Evolutionary conservation across 768 basidiomycete species (phyloP).

Genomic region (Collybia sordida): DNA sequence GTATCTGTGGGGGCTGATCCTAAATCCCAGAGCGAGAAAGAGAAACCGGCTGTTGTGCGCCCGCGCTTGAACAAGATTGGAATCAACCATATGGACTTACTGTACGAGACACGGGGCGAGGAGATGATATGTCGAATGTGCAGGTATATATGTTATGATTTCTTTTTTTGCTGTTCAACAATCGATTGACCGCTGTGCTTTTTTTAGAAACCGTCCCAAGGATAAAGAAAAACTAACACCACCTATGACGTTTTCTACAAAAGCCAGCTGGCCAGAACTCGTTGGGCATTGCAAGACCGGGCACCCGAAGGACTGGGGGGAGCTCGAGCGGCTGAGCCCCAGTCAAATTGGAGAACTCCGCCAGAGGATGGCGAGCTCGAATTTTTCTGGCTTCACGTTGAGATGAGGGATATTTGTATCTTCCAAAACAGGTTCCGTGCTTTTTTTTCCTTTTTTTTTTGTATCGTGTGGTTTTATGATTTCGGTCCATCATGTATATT

Average conservation of each 20-base stretch:
- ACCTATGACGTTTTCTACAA: constrained; percentile 20
- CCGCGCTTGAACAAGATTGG: constrained; percentile 22
- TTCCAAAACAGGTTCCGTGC: background rate
- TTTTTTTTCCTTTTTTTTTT: background rate
- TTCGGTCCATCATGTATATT: background rate
- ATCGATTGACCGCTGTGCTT: background rate
- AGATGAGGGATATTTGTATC: background rate
- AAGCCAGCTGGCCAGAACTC: constrained; percentile 29
- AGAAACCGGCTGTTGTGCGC: background rate
- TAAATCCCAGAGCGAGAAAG: background rate
- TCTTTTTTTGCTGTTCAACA: background rate
- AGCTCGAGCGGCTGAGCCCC: constrained; percentile 27
- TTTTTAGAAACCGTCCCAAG: constrained; percentile 5
- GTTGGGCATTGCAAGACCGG: constrained; percentile 27
- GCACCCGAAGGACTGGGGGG: constrained; percentile 29
- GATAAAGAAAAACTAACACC: background rate
- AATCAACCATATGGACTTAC: constrained; percentile 29
- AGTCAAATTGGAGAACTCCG: constrained; percentile 32
- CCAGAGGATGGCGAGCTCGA: constrained; percentile 19
- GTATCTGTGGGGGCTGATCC: background rate
- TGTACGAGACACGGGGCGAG: constrained; percentile 23
- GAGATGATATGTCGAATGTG: constrained; percentile 29
- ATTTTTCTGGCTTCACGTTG: constrained; percentile 6
- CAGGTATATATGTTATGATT: constrained; percentile 17
- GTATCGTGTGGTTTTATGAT: background rate